Evolutionary conservation across 257 asterid species (phyloP), one percentile per base, ranked within the genome.

Genomic region (Datura wrightii): DNA sequence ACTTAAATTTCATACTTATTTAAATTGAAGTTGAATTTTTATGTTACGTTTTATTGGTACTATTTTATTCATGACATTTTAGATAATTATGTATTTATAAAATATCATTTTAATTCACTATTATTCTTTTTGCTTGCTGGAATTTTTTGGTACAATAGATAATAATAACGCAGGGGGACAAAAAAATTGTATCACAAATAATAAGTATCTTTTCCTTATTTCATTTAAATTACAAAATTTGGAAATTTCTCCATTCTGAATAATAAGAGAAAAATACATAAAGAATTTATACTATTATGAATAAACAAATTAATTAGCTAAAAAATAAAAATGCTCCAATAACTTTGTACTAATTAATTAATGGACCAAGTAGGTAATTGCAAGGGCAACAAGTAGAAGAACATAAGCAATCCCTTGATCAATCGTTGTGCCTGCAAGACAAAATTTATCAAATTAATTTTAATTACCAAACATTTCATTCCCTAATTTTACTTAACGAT

Each of bases 351-450:
- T 24, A 24, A 24, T 48, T 39, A 39, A 60, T 16, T 81, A 93
- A 87, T 93, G 94, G 74, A 91, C 89, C 78, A 92, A 85, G 78
- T 93, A 93, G 0, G 95, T 91, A 86, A 93, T 84, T 74, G 92
- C 93, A 80, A 93, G 92, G 24, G 97, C 97, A 69, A 90, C 63
- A 34, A 91, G 44, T 2, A 93, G 89, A 41, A 93, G 93, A 80
- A 86, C 54, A 71, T 87, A 93, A 58, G 97, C 97, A 88, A 93
- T 87, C 83, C 93, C 95, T 87, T 93, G 97, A 86, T 93, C 97
- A 79, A 93, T 90, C 36, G 91, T 78, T 5, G 91, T 56, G 85
- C 97, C 97, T 93, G 93, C 87, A 85, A 65, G 0, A 84, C 39
- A 76, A 62, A 24, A n/a, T 36, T 31, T 42, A 46, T 36, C 31